Conservation (phyloP, 1,284 basidiomycete genomes). For the Ceratobasidium sp. region DNA sequence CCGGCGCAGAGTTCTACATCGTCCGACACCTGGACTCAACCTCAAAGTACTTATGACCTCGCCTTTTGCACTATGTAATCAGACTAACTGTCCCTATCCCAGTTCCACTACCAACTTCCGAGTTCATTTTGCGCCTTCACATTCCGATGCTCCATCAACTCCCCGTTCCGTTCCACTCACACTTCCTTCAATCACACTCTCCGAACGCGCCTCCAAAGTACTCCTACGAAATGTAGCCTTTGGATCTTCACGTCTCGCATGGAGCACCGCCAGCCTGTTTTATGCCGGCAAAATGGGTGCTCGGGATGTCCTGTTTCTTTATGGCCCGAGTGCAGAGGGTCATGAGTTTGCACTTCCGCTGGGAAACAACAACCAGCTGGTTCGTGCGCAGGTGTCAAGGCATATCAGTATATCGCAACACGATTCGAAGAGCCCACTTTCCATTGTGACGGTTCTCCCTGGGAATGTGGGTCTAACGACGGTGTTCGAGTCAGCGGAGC, state of each 20-base stretch:
- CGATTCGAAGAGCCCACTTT: neutral
- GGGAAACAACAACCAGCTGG: neutral
- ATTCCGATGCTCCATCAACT: constrained; percentile 62
- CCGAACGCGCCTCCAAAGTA: constrained; percentile 50
- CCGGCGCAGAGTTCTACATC: constrained; percentile 74
- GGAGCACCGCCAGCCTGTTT: constrained; percentile 68
- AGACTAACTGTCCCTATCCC: neutral
- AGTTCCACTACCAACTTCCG: constrained; percentile 44
- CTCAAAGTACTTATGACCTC: constrained; percentile 34
- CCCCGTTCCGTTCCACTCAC: constrained; percentile 56
- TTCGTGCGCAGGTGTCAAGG: neutral
- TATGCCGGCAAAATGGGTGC: constrained; percentile 75
- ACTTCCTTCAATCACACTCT: constrained; percentile 48
- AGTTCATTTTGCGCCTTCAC: constrained; percentile 42
- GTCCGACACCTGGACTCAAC: constrained; percentile 65
- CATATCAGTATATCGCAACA: constrained; percentile 21
- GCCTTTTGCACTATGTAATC: neutral
- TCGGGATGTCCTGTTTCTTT: constrained; percentile 77
- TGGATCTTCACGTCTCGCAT: constrained; percentile 49
- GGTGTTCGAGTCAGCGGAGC: constrained; percentile 72
- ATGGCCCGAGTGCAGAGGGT: constrained; percentile 70
- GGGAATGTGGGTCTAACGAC: constrained; percentile 72
- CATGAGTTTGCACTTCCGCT: constrained; percentile 70
- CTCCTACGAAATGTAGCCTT: constrained; percentile 51
- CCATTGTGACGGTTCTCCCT: constrained; percentile 65